Base-by-base conservation (phyloP, 176 grass and related monocot species). In the Dendrocalamus sinicus region DNA sequence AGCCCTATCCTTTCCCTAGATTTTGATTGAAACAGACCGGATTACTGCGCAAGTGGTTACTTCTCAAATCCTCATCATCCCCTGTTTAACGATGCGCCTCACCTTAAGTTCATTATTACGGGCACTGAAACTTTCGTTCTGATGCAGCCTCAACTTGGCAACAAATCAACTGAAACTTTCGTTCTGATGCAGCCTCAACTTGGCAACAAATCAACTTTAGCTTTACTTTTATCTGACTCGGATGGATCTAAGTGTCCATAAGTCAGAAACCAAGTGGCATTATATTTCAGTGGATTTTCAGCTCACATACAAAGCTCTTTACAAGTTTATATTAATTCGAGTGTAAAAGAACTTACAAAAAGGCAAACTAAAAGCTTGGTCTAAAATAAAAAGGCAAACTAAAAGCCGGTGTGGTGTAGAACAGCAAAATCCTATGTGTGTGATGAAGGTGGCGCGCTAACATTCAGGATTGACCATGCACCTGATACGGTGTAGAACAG, bases 51-150 rank as follows among this genome's bases (percentile, higher is more conserved):
- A 84, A 15, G 44, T 55, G 47, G 3, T 35, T 46, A 45, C 17
- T 60, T 17, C 11, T 51, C 40, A 16, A 17, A 63, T 52, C 52
- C 22, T 90, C 79, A 5, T 15, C 74, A 35, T 26, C 68, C 35
- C 50, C 58, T 73, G 59, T 68, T 73, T 16, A 78, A 45, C 43
- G 85, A 68, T 85, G 81, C 89, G 52, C 62, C 82, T 88, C 89
- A 76, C 76, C 81, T 70, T 75, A 12, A 61, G 6, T 63, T 23
- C 62, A 40, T 75, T 11, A 76, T 91, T 52, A 75, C 46, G 76
- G 52, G 37, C 81, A 44, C 81, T 76, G 70, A 51, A 75, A 64
- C 37, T 72, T 81, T 81, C 81, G 85, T 85, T 75, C 51, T 4
- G 16, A 75, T 75, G 75, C 51, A 84, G 7, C 30, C 75, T 84